A percentile compares a stretch with the other conserved stretches of the same genome.
phyloP scores from a whole-genome alignment of 2,329 filamentous ascomycete species.

The Cercospora beticola region DNA sequence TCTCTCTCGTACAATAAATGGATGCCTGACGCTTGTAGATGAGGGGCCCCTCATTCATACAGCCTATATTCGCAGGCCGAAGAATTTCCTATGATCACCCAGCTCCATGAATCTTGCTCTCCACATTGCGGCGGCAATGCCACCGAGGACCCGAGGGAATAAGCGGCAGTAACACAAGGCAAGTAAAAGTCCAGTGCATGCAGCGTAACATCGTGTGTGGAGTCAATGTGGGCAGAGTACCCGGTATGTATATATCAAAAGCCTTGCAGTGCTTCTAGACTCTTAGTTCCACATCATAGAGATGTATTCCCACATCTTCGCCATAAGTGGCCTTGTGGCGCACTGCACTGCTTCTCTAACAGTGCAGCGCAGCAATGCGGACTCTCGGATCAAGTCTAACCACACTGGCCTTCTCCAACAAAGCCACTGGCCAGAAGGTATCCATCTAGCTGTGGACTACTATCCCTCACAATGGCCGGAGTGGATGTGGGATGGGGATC shows the following conservation, averaged over 20 bases:
- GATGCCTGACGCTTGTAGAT: not conserved
- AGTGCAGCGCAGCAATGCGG: not conserved
- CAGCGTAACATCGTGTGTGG: not conserved
- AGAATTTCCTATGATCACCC: not conserved
- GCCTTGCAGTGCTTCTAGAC: not conserved
- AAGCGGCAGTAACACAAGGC: not conserved
- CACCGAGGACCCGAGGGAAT: not conserved
- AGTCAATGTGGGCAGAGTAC: not conserved
- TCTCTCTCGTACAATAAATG: not conserved
- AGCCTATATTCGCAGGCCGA: not conserved
- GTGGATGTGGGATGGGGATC: constrained; percentile 30
- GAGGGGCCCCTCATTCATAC: not conserved
- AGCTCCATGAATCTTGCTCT: not conserved
- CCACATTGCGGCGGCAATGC: not conserved
- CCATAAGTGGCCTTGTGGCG: not conserved
- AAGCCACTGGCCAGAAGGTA: constrained; percentile 24
- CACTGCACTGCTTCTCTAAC: not conserved
- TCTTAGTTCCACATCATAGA: not conserved
- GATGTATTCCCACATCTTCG: not conserved
- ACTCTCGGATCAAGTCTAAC: constrained; percentile 4
- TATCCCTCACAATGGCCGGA: constrained; percentile 32
- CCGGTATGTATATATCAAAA: not conserved
- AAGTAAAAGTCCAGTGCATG: not conserved
- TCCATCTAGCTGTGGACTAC: constrained; percentile 29
- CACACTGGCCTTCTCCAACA: constrained; percentile 7